These are phyloP conservation scores for Irpex lacteus DNA, from an alignment of 1,284 basidiomycete genomes.

Conservation along the genomic window DNA sequence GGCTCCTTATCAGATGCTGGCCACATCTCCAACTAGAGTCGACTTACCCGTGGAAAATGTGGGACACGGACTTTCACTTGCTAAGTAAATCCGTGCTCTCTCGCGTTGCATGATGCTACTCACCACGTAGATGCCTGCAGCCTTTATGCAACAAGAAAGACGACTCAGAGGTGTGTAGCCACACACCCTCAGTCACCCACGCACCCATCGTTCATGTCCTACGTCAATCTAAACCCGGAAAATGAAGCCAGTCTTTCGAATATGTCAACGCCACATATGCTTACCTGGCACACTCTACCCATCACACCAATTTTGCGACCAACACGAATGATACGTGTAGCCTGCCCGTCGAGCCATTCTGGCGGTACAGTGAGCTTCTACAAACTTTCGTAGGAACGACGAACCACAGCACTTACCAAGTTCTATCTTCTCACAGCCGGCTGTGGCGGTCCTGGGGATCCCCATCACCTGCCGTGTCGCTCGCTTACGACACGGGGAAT, in stretches of 20 bases:
- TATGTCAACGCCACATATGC: not conserved
- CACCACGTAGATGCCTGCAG: not conserved
- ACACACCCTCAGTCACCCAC: not conserved
- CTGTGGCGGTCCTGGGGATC: not conserved
- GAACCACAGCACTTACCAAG: not conserved
- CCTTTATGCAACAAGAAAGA: not conserved
- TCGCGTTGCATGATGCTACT: not conserved
- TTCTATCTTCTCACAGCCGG: not conserved
- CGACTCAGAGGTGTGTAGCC: not conserved
- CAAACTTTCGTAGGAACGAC: not conserved
- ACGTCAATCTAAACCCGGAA: not conserved
- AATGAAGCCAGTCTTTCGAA: not conserved
- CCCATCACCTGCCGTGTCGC: not conserved
- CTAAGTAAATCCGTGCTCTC: not conserved
- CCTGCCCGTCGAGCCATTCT: not conserved
- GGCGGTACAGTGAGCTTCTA: not conserved
- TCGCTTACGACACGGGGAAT: constrained; percentile 1
- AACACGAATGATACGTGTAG: not conserved
- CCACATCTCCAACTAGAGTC: no score
- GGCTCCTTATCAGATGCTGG: not conserved
- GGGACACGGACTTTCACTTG: not conserved
- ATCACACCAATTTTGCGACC: not conserved
- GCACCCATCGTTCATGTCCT: not conserved
- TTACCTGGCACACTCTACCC: not conserved
- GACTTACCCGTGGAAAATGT: no score